Conservation (phyloP, 371 early-diverging fungal species). For the Nematocida ausubeli region DNA sequence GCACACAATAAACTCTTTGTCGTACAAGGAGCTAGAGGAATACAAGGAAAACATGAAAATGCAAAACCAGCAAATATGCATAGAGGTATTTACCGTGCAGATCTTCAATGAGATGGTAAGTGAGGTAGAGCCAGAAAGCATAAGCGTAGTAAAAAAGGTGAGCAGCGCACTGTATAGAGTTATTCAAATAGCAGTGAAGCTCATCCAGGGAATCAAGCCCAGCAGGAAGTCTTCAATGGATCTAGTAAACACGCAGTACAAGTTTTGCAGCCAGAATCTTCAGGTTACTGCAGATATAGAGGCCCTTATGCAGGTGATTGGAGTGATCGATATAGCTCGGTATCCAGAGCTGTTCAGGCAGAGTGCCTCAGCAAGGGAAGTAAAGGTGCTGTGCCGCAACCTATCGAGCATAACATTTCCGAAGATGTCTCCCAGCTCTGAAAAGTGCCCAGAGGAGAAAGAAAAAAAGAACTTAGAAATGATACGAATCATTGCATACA, state of each 20-base stretch:
- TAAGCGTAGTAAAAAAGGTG: background rate
- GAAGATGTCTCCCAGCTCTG: background rate
- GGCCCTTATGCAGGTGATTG: conserved; percentile 32
- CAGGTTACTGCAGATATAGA: conserved; percentile 14
- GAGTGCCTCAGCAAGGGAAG: conserved; percentile 32
- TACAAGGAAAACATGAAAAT: background rate
- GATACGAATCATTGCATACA: conserved; percentile 1
- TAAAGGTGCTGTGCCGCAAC: background rate
- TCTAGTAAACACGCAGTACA: conserved; percentile 2
- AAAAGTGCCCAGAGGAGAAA: conserved; percentile 7
- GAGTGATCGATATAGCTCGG: background rate
- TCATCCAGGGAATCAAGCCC: background rate
- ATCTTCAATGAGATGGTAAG: background rate
- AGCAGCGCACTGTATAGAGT: background rate
- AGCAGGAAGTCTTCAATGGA: background rate
- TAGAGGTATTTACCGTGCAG: background rate
- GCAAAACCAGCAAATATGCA: background rate
- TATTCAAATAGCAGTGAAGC: background rate
- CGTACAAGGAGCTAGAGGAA: background rate
- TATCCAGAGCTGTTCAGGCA: conserved; percentile 48
- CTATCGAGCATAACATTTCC: background rate
- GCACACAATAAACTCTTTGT: conserved; percentile 5
- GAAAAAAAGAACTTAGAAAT: conserved; percentile 8
- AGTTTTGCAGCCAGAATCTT: conserved; percentile 1
- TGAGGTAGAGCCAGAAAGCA: background rate